These are phyloP conservation scores for Hericium erinaceus DNA, from an alignment of 768 basidiomycete species.

Conservation along the genomic window DNA sequence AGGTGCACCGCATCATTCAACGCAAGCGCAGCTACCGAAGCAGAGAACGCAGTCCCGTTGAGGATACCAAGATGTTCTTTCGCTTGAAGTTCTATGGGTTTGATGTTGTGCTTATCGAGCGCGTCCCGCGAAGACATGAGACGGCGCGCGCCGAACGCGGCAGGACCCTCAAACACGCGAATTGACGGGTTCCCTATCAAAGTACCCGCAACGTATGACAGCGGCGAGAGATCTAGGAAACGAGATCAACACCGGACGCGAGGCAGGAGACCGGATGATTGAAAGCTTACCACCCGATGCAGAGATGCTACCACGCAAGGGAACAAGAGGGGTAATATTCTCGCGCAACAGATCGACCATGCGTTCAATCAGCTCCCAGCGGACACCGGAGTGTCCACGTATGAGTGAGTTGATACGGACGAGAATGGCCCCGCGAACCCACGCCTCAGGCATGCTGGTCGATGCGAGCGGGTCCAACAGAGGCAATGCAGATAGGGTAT, in stretches of 20 bases:
- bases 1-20: constrained; percentile 64
- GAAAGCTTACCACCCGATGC: constrained; percentile 60
- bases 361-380: constrained; percentile 70
- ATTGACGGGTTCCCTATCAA: constrained; percentile 76
- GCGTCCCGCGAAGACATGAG: constrained; percentile 50
- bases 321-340: constrained; percentile 72
- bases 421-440: constrained; percentile 83
- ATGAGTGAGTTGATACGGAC: constrained; percentile 86
- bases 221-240: constrained; percentile 9
- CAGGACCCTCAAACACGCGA: constrained; percentile 52
- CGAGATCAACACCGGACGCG: neutral
- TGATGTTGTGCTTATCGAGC: constrained; percentile 47
- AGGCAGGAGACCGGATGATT: constrained; percentile 1
- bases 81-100: constrained; percentile 56
- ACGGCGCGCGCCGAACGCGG: constrained; percentile 37
- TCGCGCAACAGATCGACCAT: constrained; percentile 65
- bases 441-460: constrained; percentile 74
- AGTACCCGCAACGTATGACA: constrained; percentile 43
- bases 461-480: constrained; percentile 60
- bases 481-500: constrained; percentile 46
- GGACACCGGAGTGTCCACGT: constrained; percentile 80
- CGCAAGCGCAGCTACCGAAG: constrained; percentile 68
- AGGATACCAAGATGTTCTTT: constrained; percentile 77
- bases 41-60: constrained; percentile 82
- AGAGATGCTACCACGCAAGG: constrained; percentile 75